Evolutionary conservation across 305 asterid genomes (phyloP).

Genomic region (Plantago rigida): DNA sequence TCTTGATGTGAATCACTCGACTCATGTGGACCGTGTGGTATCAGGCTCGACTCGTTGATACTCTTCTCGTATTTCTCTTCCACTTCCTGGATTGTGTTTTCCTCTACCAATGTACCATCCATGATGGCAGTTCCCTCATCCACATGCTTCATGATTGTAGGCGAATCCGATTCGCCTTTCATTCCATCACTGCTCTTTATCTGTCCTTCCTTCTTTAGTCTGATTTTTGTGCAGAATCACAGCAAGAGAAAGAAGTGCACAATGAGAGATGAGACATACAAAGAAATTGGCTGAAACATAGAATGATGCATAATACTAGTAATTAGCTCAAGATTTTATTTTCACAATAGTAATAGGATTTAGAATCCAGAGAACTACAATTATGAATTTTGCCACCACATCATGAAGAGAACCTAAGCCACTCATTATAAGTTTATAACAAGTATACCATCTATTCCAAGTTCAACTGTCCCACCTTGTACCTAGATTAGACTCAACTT

Average conservation of each 20-base stretch:
- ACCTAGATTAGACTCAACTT: too few species aligned
- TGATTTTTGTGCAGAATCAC: not conserved
- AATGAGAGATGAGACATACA: not conserved
- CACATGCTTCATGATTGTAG: conserved; percentile 1
- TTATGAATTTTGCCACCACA: not conserved
- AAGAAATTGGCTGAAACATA: too few species aligned
- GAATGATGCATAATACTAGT: not conserved
- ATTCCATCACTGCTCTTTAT: not conserved
- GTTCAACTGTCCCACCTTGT: not conserved
- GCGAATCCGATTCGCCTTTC: not conserved
- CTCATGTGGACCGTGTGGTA: too few species aligned
- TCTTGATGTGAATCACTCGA: not conserved
- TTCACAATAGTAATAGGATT: too few species aligned
- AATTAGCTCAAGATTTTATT: too few species aligned
- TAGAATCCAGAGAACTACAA: not conserved
- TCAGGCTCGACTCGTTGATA: not conserved
- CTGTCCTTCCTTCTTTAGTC: conserved; percentile 3
- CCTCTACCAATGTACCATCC: not conserved
- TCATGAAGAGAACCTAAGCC: not conserved
- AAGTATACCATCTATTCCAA: not conserved
- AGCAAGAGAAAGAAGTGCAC: not conserved
- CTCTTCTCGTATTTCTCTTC: not conserved
- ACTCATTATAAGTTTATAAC: too few species aligned
- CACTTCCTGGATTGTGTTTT: not conserved
- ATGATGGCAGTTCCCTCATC: not conserved